A percentile compares a stretch with the other conserved stretches of the same genome.
These are phyloP conservation scores for Capronia americana DNA, from an alignment of 2,329 filamentous ascomycete species.

Conservation along the genomic window DNA sequence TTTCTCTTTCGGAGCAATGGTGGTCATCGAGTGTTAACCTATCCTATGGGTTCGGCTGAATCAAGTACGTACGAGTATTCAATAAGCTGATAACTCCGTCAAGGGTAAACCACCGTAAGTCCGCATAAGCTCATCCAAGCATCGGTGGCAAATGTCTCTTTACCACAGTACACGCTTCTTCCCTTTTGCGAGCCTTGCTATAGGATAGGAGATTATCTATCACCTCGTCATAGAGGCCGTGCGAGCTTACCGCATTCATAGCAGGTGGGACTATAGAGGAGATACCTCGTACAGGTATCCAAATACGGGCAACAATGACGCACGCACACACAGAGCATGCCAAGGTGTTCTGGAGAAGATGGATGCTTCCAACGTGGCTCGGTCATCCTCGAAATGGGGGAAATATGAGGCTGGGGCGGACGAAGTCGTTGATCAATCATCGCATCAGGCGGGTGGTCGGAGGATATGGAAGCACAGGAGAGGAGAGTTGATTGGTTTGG, in stretches of 20 bases:
- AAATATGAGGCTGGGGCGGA: neutral
- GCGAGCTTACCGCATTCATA: neutral
- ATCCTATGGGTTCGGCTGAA: neutral
- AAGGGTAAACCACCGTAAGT: neutral
- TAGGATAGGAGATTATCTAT: neutral
- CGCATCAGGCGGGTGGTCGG: neutral
- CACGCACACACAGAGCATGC: neutral
- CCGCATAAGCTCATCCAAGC: constrained; percentile 1
- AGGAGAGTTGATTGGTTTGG: neutral
- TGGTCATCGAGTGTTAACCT: neutral
- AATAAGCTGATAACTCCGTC: neutral
- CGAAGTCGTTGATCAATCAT: neutral
- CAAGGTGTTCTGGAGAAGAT: neutral
- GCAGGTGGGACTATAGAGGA: neutral
- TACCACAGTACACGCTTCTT: no score
- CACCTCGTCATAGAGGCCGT: neutral
- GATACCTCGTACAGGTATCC: neutral
- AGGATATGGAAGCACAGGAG: neutral
- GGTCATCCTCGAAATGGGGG: neutral
- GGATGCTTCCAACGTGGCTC: neutral
- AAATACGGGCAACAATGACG: neutral
- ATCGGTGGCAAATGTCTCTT: neutral
- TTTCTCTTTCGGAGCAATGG: neutral
- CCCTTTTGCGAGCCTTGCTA: neutral
- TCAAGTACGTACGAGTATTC: neutral